Evolutionary conservation across 257 asterid species (phyloP), one percentile per base, ranked within the genome.

Genomic region (Craterostigma plantagineum): DNA sequence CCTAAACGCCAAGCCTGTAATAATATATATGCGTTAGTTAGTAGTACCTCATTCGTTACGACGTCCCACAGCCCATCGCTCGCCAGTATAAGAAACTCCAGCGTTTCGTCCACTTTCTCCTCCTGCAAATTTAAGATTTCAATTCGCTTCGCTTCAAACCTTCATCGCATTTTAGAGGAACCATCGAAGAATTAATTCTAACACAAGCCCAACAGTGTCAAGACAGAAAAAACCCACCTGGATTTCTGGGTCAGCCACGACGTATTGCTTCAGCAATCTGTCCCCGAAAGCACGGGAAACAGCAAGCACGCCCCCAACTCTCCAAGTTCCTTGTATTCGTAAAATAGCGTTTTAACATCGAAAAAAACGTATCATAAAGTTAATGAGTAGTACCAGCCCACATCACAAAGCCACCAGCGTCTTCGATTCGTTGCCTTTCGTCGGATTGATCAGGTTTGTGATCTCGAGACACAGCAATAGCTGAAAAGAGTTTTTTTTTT

Each of bases 241-340:
- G 50, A 78, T 78, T 61, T 78, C 92, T 6, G 92, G 85, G 53
- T 74, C 92, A 16, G 92, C 85, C 40, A 64, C 67, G 35, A 78
- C 76, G 60, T 56, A 80, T 43, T 76, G 86, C 66, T 76, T 71
- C 14, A 81, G 74, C 44, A 71, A 51, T 65, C 65, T 72, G 63
- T 79, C 90, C 34, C 92, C 92, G 63, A 79, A 79, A 46, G 92
- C 83, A 58, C 94, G 86, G 61, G 94, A 81, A 59, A 81, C 87
- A 33, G 94, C 92, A 55, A 81, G 83, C 65, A 81, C 82, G 18
- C 94, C 94, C 14, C 87, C 80, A 50, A 81, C 94, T 43, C 94
- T 71, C 94, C 92, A 74, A 30, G 83, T 71, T 54, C 91, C 81
- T 71, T 23, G 30, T 23, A 23, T n/a, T n/a, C n/a, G n/a, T n/a